These are phyloP conservation scores for Funneliformis geosporum DNA, from an alignment of 192 early-diverging fungal genomes.

Conservation along the genomic window DNA sequence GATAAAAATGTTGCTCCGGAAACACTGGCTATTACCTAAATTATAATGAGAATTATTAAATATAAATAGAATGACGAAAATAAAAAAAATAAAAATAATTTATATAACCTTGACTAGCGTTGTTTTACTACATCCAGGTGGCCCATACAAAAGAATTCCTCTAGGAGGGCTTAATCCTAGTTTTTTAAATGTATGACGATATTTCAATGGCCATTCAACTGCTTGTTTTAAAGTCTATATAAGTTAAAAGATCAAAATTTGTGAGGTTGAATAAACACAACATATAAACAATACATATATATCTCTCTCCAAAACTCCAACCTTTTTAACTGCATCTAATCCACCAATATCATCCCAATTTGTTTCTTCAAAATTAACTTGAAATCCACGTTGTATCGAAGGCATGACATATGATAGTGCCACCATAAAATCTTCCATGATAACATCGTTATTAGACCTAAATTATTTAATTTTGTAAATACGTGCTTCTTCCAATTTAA, in stretches of 20 bases:
- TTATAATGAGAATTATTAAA: background rate
- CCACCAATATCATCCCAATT: slow-evolving; percentile 91
- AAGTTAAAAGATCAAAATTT: background rate
- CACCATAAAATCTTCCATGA: slow-evolving; percentile 61
- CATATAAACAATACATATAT: background rate
- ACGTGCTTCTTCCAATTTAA: background rate
- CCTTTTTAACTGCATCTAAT: slow-evolving; percentile 76
- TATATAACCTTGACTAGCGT: slow-evolving; percentile 80
- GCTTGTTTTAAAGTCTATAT: slow-evolving; percentile 69
- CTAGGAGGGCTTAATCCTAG: slow-evolving; percentile 81
- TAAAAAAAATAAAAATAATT: slow-evolving; percentile 3
- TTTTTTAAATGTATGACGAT: slow-evolving; percentile 64
- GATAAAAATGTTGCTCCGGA: slow-evolving; percentile 77
- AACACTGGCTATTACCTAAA: slow-evolving; percentile 73
- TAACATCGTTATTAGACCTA: slow-evolving; percentile 37
- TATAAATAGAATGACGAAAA: background rate
- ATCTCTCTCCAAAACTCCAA: slow-evolving; percentile 9
- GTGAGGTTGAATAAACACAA: background rate
- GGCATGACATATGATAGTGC: slow-evolving; percentile 67
- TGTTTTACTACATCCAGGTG: slow-evolving; percentile 98
- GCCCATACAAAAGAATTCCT: slow-evolving; percentile 94
- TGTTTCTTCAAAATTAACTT: slow-evolving; percentile 59
- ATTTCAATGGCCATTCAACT: slow-evolving; percentile 86
- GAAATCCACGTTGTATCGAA: slow-evolving; percentile 69
- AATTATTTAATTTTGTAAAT: slow-evolving; percentile 2